Base-by-base conservation (phyloP, 306 rosid genomes). In the Cicer cuneatum region DNA sequence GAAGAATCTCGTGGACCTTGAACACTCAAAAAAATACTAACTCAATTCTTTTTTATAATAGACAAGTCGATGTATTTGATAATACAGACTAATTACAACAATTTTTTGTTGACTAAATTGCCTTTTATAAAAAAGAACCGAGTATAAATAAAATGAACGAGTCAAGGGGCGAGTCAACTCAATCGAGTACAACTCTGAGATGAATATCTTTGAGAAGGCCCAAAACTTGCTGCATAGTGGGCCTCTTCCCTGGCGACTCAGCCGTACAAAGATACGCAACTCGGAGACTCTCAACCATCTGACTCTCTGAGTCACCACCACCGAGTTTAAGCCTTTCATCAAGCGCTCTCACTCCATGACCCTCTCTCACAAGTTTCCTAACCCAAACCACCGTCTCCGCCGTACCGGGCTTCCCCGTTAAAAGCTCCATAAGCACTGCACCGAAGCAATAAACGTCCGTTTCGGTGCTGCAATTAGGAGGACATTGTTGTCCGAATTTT, bases 381-480 rank as follows among this genome's bases (percentile, higher is more conserved):
- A 90, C 90, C 90, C 89, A 83, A 57, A 90, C 98, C 69, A 94
- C 97, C 13, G 87, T 90, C 86, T 94, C 97, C 38, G 97, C 96
- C 33, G 93, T 79, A 54, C 96, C 98, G 0, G 81, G 42, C 72
- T 81, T 82, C 38, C 98, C 99, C 29, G 98, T 92, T 72, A 94
- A 8, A 5, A 94, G 85, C 89, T 94, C 99, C 89, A 94, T 92
- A 81, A 94, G 68, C 46, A 94, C 93, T 71, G 90, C 97, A 14
- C 99, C 99, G 51, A 94, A 94, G 63, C 99, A 92, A 12, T 94
- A 94, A n/a, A 92, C 99, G 51, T 95, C 99, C 16, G 78, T 81
- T 75, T 89, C 96, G 1, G 86, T 79, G 56, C 61, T 77, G 2
- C 87, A 82, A 2, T 69, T 73, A 1, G 81, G 49, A 16, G 37